Percentiles rank a stretch among this genome's conserved stretches.
Evolutionary conservation across 441 rosid genomes (phyloP).

Genomic region (Aquilaria agallochum): DNA sequence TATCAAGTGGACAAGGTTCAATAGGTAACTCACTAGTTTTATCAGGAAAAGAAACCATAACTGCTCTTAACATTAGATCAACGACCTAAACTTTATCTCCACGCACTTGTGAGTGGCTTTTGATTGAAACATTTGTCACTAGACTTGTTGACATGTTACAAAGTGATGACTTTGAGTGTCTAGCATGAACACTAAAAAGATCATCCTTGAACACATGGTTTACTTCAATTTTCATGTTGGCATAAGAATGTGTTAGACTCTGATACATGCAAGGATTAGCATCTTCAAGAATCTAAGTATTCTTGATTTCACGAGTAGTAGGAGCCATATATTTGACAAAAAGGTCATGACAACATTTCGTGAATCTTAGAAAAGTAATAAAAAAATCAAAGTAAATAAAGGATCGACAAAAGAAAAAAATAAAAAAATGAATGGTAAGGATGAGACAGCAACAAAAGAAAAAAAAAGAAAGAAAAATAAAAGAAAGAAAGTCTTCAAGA

Average conservation of each 20-base stretch:
- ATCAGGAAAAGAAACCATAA: constrained; percentile 29
- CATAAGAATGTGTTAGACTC: constrained; percentile 22
- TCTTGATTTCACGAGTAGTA: constrained; percentile 25
- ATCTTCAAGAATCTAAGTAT: constrained; percentile 26
- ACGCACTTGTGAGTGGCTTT: constrained; percentile 27
- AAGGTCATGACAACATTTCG: constrained; percentile 31
- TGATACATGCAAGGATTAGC: constrained; percentile 16
- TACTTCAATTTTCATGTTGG: constrained; percentile 29
- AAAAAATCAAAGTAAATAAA: too few relatives aligned
- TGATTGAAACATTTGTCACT: constrained; percentile 23
- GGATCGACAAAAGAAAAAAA: too few relatives aligned
- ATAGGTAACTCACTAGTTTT: constrained; percentile 23
- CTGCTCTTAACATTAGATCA: constrained; percentile 35
- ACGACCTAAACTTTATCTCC: constrained; percentile 30
- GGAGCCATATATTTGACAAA: constrained; percentile 17
- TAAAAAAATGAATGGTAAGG: too few relatives aligned
- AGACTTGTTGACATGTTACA: constrained; percentile 28
- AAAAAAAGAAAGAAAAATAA: too few relatives aligned
- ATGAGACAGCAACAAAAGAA: too few relatives aligned
- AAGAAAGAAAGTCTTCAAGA: too few relatives aligned
- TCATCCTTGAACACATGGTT: constrained; percentile 24
- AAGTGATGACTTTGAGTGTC: constrained; percentile 21
- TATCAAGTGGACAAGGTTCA: constrained; percentile 25
- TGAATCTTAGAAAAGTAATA: too few relatives aligned
- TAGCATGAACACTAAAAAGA: constrained; percentile 25